Evolutionary conservation across 2,329 filamentous ascomycete species (phyloP).

Genomic region (Neofusicoccum laricinum): DNA sequence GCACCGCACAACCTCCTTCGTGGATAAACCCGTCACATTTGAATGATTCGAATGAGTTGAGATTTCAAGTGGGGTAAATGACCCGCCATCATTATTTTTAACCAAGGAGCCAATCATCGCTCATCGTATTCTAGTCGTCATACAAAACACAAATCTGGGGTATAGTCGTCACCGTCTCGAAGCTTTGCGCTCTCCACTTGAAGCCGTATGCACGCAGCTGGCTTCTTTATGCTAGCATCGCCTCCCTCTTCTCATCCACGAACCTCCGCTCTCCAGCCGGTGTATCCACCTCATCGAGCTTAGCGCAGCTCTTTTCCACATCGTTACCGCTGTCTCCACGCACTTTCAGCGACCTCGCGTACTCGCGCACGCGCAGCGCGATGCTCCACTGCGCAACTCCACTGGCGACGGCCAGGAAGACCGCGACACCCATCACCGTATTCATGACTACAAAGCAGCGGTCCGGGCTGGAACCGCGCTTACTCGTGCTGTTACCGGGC

Average conservation of each 20-base stretch:
- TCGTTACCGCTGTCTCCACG: not conserved
- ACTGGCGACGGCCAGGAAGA: constrained; percentile 24
- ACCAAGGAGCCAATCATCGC: not conserved
- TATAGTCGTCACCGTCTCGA: constrained; percentile 4
- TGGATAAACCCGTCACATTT: not conserved
- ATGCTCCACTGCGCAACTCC: constrained; percentile 36
- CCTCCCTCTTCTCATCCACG: not conserved
- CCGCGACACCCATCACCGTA: constrained; percentile 24
- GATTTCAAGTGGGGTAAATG: not conserved
- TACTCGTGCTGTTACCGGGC: constrained; percentile 19
- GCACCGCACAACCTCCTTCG: not conserved
- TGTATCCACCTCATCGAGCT: not conserved
- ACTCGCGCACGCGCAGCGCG: constrained; percentile 27
- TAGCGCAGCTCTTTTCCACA: not conserved
- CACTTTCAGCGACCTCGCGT: constrained; percentile 23
- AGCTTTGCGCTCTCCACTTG: not conserved
- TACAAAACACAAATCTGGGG: constrained; percentile 1
- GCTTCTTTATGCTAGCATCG: not conserved
- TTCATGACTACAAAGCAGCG: constrained; percentile 29
- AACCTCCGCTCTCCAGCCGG: not conserved
- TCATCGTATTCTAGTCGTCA: not conserved
- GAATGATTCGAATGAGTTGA: not conserved
- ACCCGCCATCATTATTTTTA: not conserved
- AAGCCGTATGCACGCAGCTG: not conserved
- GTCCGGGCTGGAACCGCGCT: constrained; percentile 24